Conservation (phyloP, 371 early-diverging fungal genomes). For the Apophysomyces ossiformis region DNA sequence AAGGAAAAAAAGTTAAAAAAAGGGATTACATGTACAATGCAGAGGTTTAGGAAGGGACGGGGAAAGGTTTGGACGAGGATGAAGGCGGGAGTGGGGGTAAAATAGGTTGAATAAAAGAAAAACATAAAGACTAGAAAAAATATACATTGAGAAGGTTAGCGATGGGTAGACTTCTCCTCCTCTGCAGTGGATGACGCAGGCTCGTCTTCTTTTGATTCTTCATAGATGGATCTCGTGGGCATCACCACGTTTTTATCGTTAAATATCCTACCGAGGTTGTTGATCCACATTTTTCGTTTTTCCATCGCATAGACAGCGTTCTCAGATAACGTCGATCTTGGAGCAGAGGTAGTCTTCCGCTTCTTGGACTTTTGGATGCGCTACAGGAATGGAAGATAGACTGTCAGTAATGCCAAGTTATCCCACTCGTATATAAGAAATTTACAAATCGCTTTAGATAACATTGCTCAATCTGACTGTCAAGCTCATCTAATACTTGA, state of each 20-base stretch:
- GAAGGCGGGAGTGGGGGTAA: neutral
- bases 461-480: conserved; percentile 84
- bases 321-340: conserved; percentile 56
- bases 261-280: conserved; percentile 60
- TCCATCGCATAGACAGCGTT: conserved; percentile 58
- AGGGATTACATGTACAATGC: conserved; percentile 6
- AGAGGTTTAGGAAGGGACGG: neutral
- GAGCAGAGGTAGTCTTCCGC: conserved; percentile 61
- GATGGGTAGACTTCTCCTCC: neutral
- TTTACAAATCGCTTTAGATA: conserved; percentile 84
- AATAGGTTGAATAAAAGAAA: neutral
- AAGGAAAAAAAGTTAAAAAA: conserved; percentile 4
- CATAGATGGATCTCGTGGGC: conserved; percentile 69
- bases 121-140: neutral
- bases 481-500: conserved; percentile 83
- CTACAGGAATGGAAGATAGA: conserved; percentile 29
- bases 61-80: no score
- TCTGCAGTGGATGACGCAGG: neutral
- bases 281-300: conserved; percentile 50
- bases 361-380: conserved; percentile 77
- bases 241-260: conserved; percentile 69
- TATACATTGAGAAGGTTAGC: neutral
- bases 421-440: neutral
- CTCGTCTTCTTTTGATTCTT: conserved; percentile 22
- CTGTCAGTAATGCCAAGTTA: neutral